Percentiles rank a stretch among this genome's conserved stretches.
These are phyloP conservation scores for Colletotrichum gigasporum DNA, from an alignment of 2,329 filamentous ascomycete species.

Conservation along the genomic window DNA sequence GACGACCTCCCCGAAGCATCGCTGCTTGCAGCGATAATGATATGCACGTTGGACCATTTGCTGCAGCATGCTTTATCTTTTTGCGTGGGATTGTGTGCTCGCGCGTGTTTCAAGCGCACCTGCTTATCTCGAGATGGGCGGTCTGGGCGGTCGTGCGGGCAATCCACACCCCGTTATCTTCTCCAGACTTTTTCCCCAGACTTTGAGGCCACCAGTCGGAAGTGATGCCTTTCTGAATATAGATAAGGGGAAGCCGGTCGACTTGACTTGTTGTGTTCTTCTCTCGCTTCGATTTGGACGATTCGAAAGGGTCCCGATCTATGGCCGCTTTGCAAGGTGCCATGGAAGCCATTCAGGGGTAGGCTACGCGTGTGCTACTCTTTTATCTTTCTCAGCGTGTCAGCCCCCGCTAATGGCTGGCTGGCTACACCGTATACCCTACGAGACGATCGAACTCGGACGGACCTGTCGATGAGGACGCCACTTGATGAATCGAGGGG, in stretches of 20 bases:
- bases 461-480: too few relatives aligned
- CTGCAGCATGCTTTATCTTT: constrained; percentile 22
- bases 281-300: neutral
- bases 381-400: too few relatives aligned
- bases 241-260: neutral
- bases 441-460: too few relatives aligned
- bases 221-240: neutral
- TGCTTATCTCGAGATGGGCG: constrained; percentile 20
- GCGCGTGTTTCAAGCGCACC: constrained; percentile 12
- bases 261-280: neutral
- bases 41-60: constrained; percentile 1
- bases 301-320: too few relatives aligned
- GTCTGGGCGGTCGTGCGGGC: neutral
- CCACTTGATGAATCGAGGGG: too few relatives aligned
- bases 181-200: constrained; percentile 6
- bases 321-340: too few relatives aligned
- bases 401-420: too few relatives aligned
- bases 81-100: neutral
- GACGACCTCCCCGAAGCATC: neutral
- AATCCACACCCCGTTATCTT: neutral
- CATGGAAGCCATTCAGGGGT: too few relatives aligned
- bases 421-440: too few relatives aligned
- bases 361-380: too few relatives aligned
- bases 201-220: neutral
- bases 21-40: neutral